Base-by-base conservation (phyloP, 768 basidiomycete species). In the Clavulina sp. region DNA sequence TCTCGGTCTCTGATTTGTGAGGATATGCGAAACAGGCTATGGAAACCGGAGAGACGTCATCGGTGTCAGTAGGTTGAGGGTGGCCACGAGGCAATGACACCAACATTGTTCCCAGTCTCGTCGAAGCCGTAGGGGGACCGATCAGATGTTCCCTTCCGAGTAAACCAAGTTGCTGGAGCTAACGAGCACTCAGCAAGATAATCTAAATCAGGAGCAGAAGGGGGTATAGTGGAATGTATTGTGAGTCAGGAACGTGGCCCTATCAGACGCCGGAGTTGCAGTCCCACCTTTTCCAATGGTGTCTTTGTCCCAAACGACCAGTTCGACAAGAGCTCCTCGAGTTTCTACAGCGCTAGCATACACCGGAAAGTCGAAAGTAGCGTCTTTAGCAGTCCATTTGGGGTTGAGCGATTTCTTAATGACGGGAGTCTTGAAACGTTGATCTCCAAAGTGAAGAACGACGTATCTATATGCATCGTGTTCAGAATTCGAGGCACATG, bases 221-320 rank as follows among this genome's bases (percentile, higher is more conserved):
- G 43, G 26, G 16, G 13, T 28, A 13, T 9, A 46, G 13, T 13
- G 36, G 13, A 13, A 38, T 21, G 21, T 21, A 21, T 38, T 38
- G 21, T 13, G 13, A 38, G 21, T 38, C 21, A 38, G 36, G 36
- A 13, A 13, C 36, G 13, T 21, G 36, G 36, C 36, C 13, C 13
- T 38, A 38, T 13, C 36, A 38, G 21, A 13, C 13, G 21, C 36
- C 13, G 21, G 21, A 38, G 36, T 1, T 16, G 26, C n/a, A 34
- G 49, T 33, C 33, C 33, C 41, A 51, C 50, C 50, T 30, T 53
- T 53, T 9, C 52, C 52, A 28, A 53, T 36, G 18, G 49, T 16
- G 34, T 53, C 52, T 47, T 53, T 53, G 41, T 53, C 52, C 52
- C 52, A 53, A n/a, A 53, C 52, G 23, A 53, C 47, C 9, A 53